These are phyloP conservation scores for Lonicera japonica DNA, from an alignment of 129 eudicot genomes.

Conservation along the genomic window DNA sequence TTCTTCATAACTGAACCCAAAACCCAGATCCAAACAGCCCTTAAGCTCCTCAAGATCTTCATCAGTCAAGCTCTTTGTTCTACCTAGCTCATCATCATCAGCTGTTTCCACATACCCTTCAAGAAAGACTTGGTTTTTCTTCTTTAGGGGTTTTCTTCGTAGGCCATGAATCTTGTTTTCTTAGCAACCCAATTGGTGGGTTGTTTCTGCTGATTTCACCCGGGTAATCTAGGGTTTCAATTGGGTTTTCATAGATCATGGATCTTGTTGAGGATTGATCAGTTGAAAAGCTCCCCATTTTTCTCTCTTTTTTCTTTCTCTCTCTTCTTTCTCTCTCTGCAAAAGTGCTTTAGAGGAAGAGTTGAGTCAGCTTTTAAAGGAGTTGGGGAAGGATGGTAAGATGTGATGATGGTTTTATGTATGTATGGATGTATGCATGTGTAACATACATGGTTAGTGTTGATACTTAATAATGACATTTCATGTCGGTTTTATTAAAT, in stretches of 20 bases:
- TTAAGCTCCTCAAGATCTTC: conserved; percentile 74
- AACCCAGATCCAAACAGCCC: conserved; percentile 80
- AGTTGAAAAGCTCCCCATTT: conserved; percentile 37
- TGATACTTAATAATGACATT: too few species aligned
- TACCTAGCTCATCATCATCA: conserved; percentile 53
- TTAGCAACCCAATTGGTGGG: conserved; percentile 17
- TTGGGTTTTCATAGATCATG: conserved; percentile 20
- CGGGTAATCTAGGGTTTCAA: conserved; percentile 6
- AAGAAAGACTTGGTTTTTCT: conserved; percentile 47
- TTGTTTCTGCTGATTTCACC: neutral
- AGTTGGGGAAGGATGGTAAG: neutral
- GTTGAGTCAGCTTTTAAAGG: conserved; percentile 35
- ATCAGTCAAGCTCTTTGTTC: conserved; percentile 64
- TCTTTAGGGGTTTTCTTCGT: conserved; percentile 26
- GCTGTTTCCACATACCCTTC: conserved; percentile 50
- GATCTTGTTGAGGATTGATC: conserved; percentile 21
- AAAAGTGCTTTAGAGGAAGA: conserved; percentile 23
- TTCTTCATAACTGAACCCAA: conserved; percentile 77
- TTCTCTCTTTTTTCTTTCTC: neutral
- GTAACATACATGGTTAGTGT: neutral
- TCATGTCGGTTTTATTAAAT: too few species aligned
- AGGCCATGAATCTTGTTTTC: conserved; percentile 24
- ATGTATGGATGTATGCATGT: conserved; percentile 8
- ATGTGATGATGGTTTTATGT: conserved; percentile 1
- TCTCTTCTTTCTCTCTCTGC: conserved; percentile 11